Base-by-base conservation (phyloP, 2,329 filamentous ascomycete species). In the Penicillium sp. region DNA sequence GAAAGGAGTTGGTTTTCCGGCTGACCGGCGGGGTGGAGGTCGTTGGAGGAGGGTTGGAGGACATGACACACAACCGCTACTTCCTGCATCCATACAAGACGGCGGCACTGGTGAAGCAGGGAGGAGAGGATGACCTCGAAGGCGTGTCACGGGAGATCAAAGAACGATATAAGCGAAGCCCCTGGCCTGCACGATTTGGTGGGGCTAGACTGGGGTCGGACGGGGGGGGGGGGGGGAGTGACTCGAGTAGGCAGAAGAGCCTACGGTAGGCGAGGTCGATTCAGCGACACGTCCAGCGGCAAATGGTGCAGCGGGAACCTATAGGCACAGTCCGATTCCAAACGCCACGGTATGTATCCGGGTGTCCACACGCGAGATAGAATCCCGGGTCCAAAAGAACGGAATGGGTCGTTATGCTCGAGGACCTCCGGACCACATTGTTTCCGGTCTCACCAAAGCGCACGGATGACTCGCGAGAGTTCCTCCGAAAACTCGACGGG, bases 1-100 rank as follows among this genome's bases (percentile, higher is more conserved):
- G 69, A 45, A 80, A 63, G 42, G 74, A 79, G 59, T 61, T 68
- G 67, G 73, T 73, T 68, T 74, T 75, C 63, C 76, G 73, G 67
- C 74, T 65, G 62, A 72, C 71, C 65, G 71, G 67, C 64, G 70
- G 67, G 52, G 71, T 64, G 58, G 72, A 66, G 61, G 71, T 56
- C 59, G 67, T 66, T 59, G 67, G 58, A 57, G 69, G 60, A 65
- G 67, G 69, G 61, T 75, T 71, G 68, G 74, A 68, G 65, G 75
- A 76, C 75, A 77, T 77, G 74, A 73, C 74, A 72, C 65, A 65
- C 60, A 65, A 64, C 47, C 65, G 56, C 64, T 55, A 64, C 60
- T 64, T 64, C 57, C 65, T 68, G 65, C 64, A 69, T 71, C 70
- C 71, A 73, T 73, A 70, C 62, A 74, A 65, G 59, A 65, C 35